A percentile compares a stretch with the other conserved stretches of the same genome.
Conservation (phyloP, 768 basidiomycete species). For the Hirschioporus abietinus region DNA sequence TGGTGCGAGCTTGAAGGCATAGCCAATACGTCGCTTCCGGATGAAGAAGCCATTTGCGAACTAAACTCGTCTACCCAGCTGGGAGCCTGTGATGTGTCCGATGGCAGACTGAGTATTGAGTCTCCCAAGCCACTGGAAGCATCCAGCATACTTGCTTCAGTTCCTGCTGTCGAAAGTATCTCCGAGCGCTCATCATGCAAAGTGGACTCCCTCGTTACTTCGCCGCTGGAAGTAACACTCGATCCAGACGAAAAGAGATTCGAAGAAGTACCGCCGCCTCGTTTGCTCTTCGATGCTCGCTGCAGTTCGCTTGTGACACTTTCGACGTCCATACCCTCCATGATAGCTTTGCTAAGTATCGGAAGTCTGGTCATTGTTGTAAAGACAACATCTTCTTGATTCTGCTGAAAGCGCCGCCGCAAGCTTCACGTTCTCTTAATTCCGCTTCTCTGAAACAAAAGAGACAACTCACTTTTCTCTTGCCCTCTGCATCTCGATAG, state of each 20-base stretch:
- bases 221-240: conserved; percentile 33
- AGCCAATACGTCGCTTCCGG: background rate
- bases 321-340: conserved; percentile 77
- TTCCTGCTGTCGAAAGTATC: conserved; percentile 33
- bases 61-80: conserved; percentile 43
- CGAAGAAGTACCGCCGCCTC: conserved; percentile 15
- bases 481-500: conserved; percentile 57
- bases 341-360: conserved; percentile 57
- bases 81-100: conserved; percentile 22
- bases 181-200: conserved; percentile 41
- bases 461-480: conserved; percentile 56
- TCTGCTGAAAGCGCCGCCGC: conserved; percentile 66
- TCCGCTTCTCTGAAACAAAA: background rate
- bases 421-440: conserved; percentile 38
- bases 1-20: background rate
- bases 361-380: conserved; percentile 68
- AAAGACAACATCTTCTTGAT: conserved; percentile 71
- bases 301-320: conserved; percentile 54
- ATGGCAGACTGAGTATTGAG: conserved; percentile 18
- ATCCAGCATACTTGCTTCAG: conserved; percentile 32
- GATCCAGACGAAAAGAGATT: conserved; percentile 15
- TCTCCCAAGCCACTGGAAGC: conserved; percentile 8
- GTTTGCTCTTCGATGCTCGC: conserved; percentile 32
- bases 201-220: conserved; percentile 30
- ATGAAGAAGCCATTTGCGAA: conserved; percentile 4